Percentiles rank a stretch among this genome's conserved stretches.
phyloP scores from a whole-genome alignment of 768 basidiomycete species.

The Suillus plorans region DNA sequence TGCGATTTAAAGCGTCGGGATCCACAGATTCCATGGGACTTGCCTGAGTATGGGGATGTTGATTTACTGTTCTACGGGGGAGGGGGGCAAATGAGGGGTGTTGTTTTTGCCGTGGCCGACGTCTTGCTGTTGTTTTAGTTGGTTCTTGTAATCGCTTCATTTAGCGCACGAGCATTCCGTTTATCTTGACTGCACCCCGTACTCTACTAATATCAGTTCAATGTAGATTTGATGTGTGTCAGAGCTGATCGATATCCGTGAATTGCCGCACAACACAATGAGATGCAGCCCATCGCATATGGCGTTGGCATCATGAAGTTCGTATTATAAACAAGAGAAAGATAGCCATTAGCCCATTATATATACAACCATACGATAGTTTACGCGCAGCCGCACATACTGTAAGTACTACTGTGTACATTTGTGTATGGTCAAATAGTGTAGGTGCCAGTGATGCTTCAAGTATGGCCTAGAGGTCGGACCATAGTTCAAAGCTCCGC shows the following conservation, averaged over 20 bases:
- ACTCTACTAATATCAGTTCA: conserved; percentile 1
- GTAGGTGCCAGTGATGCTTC: background rate
- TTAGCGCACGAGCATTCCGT: background rate
- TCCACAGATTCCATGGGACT: conserved; percentile 10
- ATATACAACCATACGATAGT: background rate
- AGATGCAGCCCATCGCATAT: background rate
- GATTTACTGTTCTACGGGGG: conserved; percentile 11
- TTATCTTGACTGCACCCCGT: background rate
- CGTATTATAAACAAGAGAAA: background rate
- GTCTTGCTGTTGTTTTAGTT: background rate
- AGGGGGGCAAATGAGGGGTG: background rate
- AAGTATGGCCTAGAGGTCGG: too few relatives aligned
- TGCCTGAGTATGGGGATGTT: conserved; percentile 9
- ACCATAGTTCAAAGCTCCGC: background rate
- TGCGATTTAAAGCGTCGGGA: conserved; percentile 62
- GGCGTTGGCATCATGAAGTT: background rate
- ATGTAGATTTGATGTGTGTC: conserved; percentile 2
- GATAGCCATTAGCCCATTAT: too few relatives aligned
- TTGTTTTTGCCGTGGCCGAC: background rate
- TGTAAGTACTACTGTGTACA: too few relatives aligned
- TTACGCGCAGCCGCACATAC: background rate
- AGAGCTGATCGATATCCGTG: background rate
- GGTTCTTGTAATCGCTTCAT: conserved; percentile 1
- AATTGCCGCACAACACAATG: background rate
- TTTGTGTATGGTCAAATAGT: background rate